A percentile compares a stretch with the other conserved stretches of the same genome.
Conservation (phyloP, 352 stramenopile species). For the Paralagenidium karlingii region DNA sequence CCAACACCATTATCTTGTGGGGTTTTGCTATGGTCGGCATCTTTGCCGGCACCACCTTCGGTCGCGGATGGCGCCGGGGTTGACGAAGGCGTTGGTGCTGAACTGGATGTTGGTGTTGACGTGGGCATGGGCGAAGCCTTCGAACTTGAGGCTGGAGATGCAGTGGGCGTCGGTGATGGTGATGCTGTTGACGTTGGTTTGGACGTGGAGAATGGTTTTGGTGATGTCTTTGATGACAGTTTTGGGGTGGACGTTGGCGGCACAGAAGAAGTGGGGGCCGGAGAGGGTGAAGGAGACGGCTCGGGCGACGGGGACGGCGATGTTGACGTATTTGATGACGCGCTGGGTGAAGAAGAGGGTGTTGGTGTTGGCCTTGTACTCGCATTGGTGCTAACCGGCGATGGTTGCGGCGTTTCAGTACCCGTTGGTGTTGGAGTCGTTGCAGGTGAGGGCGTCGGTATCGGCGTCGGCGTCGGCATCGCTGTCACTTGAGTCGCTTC, state of each 20-base stretch:
- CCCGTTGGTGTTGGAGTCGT: constrained; percentile 2
- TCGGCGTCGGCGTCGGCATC: not conserved
- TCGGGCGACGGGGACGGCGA: constrained; percentile 2
- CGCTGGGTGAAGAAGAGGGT: too few species aligned
- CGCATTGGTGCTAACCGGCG: not conserved
- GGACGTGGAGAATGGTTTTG: not conserved
- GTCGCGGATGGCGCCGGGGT: not conserved
- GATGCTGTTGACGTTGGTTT: not conserved
- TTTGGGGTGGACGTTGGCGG: not conserved
- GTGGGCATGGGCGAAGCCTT: not conserved
- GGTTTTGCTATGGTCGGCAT: constrained; percentile 1
- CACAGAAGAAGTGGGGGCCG: constrained; percentile 7
- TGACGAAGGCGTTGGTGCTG: not conserved
- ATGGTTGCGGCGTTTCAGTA: not conserved
- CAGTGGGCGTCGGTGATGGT: constrained; percentile 1
- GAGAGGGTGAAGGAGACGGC: constrained; percentile 4
- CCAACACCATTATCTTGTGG: not conserved
- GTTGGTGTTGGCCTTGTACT: constrained; percentile 2
- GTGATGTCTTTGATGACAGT: not conserved
- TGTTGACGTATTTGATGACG: constrained; percentile 3
- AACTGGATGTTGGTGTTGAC: not conserved
- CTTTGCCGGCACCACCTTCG: not conserved
- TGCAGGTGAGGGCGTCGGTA: constrained; percentile 2
- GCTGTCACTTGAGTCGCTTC: constrained; percentile 20
- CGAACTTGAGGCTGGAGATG: constrained; percentile 5